phyloP scores from a whole-genome alignment of 192 early-diverging fungal genomes.

The Coemansia nantahalensis region DNA sequence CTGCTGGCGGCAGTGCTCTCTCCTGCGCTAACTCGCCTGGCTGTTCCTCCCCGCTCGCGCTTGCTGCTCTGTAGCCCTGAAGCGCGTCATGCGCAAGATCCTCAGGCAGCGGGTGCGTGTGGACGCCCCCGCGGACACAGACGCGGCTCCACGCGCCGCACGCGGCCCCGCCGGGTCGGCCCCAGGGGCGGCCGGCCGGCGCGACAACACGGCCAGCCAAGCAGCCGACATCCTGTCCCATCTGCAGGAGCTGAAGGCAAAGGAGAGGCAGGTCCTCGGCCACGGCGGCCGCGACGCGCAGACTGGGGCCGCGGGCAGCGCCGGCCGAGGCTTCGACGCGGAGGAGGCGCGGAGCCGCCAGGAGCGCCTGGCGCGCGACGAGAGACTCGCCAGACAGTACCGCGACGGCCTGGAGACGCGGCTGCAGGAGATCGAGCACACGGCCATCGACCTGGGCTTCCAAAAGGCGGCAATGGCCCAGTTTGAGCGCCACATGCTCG shows the following conservation, averaged over 20 bases:
- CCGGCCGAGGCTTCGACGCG: neutral
- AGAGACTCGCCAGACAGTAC: constrained; percentile 31
- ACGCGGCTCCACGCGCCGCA: no score
- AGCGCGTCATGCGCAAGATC: constrained; percentile 30
- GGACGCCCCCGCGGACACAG: no score
- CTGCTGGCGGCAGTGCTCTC: no score
- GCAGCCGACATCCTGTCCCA: constrained; percentile 45
- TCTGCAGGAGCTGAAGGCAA: constrained; percentile 44
- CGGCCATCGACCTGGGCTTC: constrained; percentile 34
- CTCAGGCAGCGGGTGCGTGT: constrained; percentile 18
- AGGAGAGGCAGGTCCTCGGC: constrained; percentile 43
- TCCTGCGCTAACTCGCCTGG: no score
- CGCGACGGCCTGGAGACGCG: constrained; percentile 30
- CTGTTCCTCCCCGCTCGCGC: no score
- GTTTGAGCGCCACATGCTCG: constrained; percentile 47
- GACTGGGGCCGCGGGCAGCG: neutral
- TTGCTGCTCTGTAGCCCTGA: constrained; percentile 44
- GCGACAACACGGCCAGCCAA: constrained; percentile 20
- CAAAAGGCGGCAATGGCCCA: constrained; percentile 38
- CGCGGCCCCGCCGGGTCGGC: neutral
- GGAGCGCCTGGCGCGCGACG: constrained; percentile 41
- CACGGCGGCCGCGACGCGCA: constrained; percentile 16
- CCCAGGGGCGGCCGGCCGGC: constrained; percentile 15
- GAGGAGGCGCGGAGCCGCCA: constrained; percentile 37
- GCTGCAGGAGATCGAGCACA: constrained; percentile 22